Evolutionary conservation across 495 filamentous ascomycete genomes (phyloP).

Genomic region (Neurospora tetrasperma): DNA sequence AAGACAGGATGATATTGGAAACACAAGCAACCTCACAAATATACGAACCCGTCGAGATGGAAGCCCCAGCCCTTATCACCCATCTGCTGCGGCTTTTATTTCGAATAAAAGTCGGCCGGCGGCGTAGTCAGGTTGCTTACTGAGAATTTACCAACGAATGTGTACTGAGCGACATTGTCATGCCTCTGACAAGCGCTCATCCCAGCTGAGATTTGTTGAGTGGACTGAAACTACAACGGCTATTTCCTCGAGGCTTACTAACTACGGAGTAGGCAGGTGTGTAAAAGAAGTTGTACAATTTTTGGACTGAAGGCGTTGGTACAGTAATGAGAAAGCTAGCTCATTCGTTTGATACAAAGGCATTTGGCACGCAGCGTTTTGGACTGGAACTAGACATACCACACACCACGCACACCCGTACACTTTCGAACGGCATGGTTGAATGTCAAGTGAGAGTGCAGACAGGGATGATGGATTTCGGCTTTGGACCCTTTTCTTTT

Average conservation of each 20-base stretch:
- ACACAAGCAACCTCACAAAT: slow-evolving; percentile 4
- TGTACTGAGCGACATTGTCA: neutral
- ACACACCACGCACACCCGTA: neutral
- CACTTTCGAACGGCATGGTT: neutral
- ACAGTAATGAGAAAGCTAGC: neutral
- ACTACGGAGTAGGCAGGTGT: neutral
- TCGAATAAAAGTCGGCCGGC: neutral
- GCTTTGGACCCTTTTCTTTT: neutral
- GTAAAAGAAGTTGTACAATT: neutral
- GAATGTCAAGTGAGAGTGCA: neutral
- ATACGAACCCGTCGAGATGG: neutral
- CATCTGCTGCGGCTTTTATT: neutral
- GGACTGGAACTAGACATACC: neutral
- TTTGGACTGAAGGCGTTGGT: neutral
- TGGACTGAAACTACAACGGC: neutral
- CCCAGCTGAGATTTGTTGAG: neutral
- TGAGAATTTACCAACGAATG: neutral
- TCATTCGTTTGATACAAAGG: neutral
- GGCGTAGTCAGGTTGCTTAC: neutral
- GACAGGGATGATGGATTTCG: neutral
- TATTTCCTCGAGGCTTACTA: neutral
- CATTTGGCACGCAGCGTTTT: neutral
- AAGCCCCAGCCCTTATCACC: neutral
- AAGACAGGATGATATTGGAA: neutral
- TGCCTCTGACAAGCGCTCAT: neutral